A percentile compares a stretch with the other conserved stretches of the same genome.
Conservation (phyloP, 495 filamentous ascomycete species). For the Usnea hakonensis region DNA sequence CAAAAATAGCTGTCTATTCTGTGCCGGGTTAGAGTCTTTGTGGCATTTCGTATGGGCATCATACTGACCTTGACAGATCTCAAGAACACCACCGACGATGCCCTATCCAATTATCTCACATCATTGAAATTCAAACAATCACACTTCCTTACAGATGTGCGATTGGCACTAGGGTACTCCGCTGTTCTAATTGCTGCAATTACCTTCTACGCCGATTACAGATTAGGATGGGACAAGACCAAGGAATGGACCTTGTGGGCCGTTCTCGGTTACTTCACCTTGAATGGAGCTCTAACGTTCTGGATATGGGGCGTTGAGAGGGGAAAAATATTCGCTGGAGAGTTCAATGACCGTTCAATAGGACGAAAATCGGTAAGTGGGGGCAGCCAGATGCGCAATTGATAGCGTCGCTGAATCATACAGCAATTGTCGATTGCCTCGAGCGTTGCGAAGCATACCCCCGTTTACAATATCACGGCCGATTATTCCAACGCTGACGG, state of each 20-base stretch:
- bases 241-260: slow-evolving; percentile 61
- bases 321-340: slow-evolving; percentile 71
- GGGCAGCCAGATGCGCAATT: not conserved
- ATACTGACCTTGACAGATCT: slow-evolving; percentile 55
- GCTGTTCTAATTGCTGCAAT: slow-evolving; percentile 72
- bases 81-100: slow-evolving; percentile 94
- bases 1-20: slow-evolving; percentile 60
- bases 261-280: slow-evolving; percentile 67
- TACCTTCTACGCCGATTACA: slow-evolving; percentile 87
- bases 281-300: slow-evolving; percentile 71
- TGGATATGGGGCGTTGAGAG: slow-evolving; percentile 86
- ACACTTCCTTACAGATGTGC: slow-evolving; percentile 72
- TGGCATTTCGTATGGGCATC: not conserved
- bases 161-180: slow-evolving; percentile 72
- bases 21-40: slow-evolving; percentile 46
- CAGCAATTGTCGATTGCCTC: slow-evolving; percentile 58
- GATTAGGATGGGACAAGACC: slow-evolving; percentile 76
- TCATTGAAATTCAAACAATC: slow-evolving; percentile 73
- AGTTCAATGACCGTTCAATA: slow-evolving; percentile 48
- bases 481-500: slow-evolving; percentile 30
- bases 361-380: slow-evolving; percentile 15
- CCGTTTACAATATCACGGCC: slow-evolving; percentile 67
- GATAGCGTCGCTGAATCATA: slow-evolving; percentile 2
- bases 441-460: slow-evolving; percentile 65
- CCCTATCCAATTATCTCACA: slow-evolving; percentile 84